Percentiles rank a stretch among this genome's conserved stretches.
phyloP scores from a whole-genome alignment of 2,329 filamentous ascomycete genomes.

The Dactylellina sp. region DNA sequence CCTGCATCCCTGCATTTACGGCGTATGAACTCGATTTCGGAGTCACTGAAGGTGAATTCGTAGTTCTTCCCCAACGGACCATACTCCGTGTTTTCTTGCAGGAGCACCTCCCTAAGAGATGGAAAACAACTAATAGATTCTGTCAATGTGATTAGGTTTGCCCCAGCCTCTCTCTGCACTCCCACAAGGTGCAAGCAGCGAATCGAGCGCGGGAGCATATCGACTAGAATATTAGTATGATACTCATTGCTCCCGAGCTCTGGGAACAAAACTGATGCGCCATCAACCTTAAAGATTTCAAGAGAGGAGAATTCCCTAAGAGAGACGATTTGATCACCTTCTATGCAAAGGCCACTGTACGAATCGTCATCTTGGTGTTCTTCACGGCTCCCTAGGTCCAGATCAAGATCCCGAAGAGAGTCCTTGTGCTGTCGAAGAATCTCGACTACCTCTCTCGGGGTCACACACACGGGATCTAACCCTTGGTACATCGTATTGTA shows the following conservation, averaged over 20 bases:
- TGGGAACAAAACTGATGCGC: slow-evolving; percentile 25
- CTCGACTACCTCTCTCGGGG: slow-evolving; percentile 10
- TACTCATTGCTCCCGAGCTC: background rate
- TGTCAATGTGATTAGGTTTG: slow-evolving; percentile 25
- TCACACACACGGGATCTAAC: slow-evolving; percentile 9
- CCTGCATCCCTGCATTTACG: slow-evolving; percentile 12
- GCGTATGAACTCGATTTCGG: slow-evolving; percentile 14
- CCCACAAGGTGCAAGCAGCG: slow-evolving; percentile 9
- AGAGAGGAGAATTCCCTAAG: slow-evolving; percentile 27
- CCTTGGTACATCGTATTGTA: slow-evolving; percentile 12
- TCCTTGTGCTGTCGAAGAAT: slow-evolving; percentile 23
- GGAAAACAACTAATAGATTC: slow-evolving; percentile 14
- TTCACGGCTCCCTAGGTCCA: slow-evolving; percentile 12
- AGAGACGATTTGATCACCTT: slow-evolving; percentile 23
- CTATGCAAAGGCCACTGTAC: slow-evolving; percentile 16
- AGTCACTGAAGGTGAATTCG: slow-evolving; percentile 8
- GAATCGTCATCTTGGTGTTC: background rate
- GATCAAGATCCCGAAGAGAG: slow-evolving; percentile 16
- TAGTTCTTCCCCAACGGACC: slow-evolving; percentile 2
- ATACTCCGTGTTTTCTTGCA: background rate
- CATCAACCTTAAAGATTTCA: slow-evolving; percentile 26
- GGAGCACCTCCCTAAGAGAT: slow-evolving; percentile 12
- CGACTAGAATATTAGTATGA: slow-evolving; percentile 24
- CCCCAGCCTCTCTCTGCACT: slow-evolving; percentile 22
- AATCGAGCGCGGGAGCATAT: slow-evolving; percentile 39